These are phyloP conservation scores for Nadsonia fulvescens DNA, from an alignment of 805 yeast genomes.

Conservation along the genomic window DNA sequence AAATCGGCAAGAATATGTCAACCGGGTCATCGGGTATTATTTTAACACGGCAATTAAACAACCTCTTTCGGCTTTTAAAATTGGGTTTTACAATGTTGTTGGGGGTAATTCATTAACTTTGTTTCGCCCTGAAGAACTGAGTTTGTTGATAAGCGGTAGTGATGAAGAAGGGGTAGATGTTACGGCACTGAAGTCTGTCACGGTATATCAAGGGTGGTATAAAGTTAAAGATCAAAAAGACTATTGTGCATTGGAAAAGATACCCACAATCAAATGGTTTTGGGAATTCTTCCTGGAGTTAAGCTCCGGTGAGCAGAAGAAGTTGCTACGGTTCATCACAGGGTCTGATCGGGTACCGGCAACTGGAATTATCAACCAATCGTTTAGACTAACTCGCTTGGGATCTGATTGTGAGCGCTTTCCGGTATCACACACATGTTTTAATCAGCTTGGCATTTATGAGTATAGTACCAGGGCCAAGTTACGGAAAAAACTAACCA, in stretches of 20 bases:
- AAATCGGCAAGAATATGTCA: slow-evolving; percentile 45
- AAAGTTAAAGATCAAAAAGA: slow-evolving; percentile 22
- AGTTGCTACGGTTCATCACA: slow-evolving; percentile 58
- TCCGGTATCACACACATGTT: slow-evolving; percentile 88
- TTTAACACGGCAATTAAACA: slow-evolving; percentile 33
- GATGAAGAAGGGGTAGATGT: slow-evolving; percentile 55
- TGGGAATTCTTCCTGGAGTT: slow-evolving; percentile 58
- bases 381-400: slow-evolving; percentile 47
- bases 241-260: no score
- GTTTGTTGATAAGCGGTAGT: slow-evolving; percentile 59
- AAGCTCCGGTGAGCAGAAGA: slow-evolving; percentile 32
- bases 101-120: slow-evolving; percentile 68
- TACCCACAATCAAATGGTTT: slow-evolving; percentile 52
- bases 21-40: slow-evolving; percentile 41
- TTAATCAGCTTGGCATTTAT: slow-evolving; percentile 70
- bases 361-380: slow-evolving; percentile 65
- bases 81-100: slow-evolving; percentile 60
- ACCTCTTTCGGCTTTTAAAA: slow-evolving; percentile 40
- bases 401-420: slow-evolving; percentile 32
- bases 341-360: slow-evolving; percentile 90
- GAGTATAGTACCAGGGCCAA: slow-evolving; percentile 41
- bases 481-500: slow-evolving; percentile 36
- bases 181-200: slow-evolving; percentile 45
- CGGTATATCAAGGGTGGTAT: slow-evolving; percentile 56
- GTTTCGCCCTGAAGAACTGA: slow-evolving; percentile 69